Evolutionary conservation across 2,329 filamentous ascomycete genomes (phyloP), one percentile per base, ranked within the genome.

Genomic region (Cladosporium sp.): DNA sequence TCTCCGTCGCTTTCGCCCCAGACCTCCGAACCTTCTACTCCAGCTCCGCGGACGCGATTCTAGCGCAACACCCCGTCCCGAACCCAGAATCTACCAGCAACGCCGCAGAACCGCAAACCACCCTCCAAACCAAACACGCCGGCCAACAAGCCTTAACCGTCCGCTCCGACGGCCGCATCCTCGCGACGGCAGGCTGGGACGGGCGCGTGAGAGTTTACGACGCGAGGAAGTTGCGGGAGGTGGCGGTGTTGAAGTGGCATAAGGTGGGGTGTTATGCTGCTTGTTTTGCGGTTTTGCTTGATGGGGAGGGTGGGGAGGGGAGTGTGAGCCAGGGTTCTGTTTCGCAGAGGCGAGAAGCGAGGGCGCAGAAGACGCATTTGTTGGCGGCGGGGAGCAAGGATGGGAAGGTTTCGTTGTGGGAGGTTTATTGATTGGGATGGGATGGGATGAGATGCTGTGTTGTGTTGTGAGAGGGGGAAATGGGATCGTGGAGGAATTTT

Each of bases 171-270:
- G 86, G 83, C 2, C 85, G 80, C 55, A 78, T 98, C 3, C 86
- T 96, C 56, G 88, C 86, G 3, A 97, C 92, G 0, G 92, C 88
- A 0, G 93, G 93, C 3, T 98, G 93, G 93, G 93, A 98, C 67
- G 78, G 82, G 1, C 81, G 83, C 41, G 74, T 91, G 1, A 77
- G 93, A 7, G 83, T 97, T 1, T 98, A 97, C 67, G 72, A 78
- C 42, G 71, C 78, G 40, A 89, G 85, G 68, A 86, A 83, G 0
- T 77, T 97, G 75, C 87, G 85, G 62, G 91, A 97, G 67, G 69
- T 97, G 9, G 93, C 92, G 0, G 89, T 96, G 49, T 72, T 97
- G 55, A 95, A 94, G 68, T 97, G 92, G 92, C 93, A 97, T 68
- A 83, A 85, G 58, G 85, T 87, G 27, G 91, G 91, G 1, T 91